Percentiles rank a stretch among this genome's conserved stretches.
Conservation (phyloP, 2,329 filamentous ascomycete genomes). For the Epichloe brachyelytri region DNA sequence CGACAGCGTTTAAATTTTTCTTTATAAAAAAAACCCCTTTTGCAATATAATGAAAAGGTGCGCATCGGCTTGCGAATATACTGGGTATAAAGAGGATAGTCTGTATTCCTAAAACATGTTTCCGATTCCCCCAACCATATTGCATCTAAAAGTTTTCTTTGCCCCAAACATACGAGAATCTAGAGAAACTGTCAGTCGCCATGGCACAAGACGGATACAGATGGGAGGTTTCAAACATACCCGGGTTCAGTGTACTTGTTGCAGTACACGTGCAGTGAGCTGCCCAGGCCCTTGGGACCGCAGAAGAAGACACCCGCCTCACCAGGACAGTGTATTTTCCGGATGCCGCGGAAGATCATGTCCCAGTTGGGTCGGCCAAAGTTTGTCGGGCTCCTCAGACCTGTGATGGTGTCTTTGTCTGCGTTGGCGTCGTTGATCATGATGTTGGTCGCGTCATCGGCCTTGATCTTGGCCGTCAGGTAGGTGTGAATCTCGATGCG, state of each 20-base stretch:
- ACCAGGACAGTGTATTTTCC: slow-evolving; percentile 61
- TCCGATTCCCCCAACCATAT: too few species aligned
- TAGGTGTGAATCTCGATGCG: slow-evolving; percentile 85
- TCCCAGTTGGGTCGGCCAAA: slow-evolving; percentile 84
- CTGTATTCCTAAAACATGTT: background rate
- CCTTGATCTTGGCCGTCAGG: slow-evolving; percentile 75
- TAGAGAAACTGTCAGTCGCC: slow-evolving; percentile 13
- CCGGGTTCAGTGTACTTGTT: slow-evolving; percentile 79
- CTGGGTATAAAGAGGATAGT: background rate
- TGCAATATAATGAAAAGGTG: background rate
- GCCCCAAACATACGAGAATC: slow-evolving; percentile 55
- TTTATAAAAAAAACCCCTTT: too few species aligned
- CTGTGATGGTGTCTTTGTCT: slow-evolving; percentile 74
- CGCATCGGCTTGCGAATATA: slow-evolving; percentile 1
- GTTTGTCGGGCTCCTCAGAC: slow-evolving; percentile 69
- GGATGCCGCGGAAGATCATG: slow-evolving; percentile 73
- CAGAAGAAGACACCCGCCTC: slow-evolving; percentile 78
- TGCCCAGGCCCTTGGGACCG: slow-evolving; percentile 68
- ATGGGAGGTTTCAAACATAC: slow-evolving; percentile 30
- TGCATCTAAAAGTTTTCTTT: slow-evolving; percentile 51
- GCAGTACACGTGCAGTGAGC: slow-evolving; percentile 66
- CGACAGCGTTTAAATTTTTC: rapidly evolving
- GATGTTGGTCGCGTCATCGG: slow-evolving; percentile 77
- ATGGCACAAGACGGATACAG: background rate
- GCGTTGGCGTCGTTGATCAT: slow-evolving; percentile 85